phyloP scores from a whole-genome alignment of 495 filamentous ascomycete genomes.

The Aspergillus ellipticus region DNA sequence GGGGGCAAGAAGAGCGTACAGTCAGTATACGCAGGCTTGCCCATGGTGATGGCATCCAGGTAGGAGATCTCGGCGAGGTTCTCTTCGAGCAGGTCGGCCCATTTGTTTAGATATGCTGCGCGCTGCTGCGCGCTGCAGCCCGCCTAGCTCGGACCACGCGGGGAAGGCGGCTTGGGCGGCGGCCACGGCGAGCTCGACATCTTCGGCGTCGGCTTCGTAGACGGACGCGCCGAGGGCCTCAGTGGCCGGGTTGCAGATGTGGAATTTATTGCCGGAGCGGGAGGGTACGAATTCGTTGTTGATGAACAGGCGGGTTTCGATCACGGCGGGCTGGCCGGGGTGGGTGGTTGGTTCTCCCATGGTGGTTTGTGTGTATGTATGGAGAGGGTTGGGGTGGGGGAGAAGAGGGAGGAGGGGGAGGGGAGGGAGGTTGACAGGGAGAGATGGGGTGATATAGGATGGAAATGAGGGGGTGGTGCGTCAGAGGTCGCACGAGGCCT shows the following conservation, averaged over 20 bases:
- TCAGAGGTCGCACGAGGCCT: too few relatives aligned
- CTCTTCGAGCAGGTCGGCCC: constrained; percentile 11
- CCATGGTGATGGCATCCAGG: constrained; percentile 15
- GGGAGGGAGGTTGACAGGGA: too few relatives aligned
- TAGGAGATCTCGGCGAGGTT: constrained; percentile 13
- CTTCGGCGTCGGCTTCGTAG: constrained; percentile 4
- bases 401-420: too few relatives aligned
- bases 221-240: constrained; percentile 9
- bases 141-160: constrained; percentile 11
- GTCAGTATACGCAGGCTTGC: background rate
- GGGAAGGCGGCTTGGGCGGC: constrained; percentile 16
- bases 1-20: too few relatives aligned
- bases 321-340: too few relatives aligned
- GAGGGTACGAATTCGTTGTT: too few relatives aligned
- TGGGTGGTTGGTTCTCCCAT: too few relatives aligned
- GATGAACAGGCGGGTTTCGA: too few relatives aligned
- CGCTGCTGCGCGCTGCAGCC: background rate
- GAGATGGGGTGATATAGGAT: too few relatives aligned
- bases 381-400: too few relatives aligned
- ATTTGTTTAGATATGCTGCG: constrained; percentile 3
- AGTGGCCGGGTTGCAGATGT: constrained; percentile 13
- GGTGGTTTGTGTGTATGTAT: too few relatives aligned
- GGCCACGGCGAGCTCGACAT: constrained; percentile 12
- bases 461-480: too few relatives aligned
- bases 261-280: background rate